Base-by-base conservation (phyloP, 1,284 basidiomycete species). In the Sphaerobolus stellatus region DNA sequence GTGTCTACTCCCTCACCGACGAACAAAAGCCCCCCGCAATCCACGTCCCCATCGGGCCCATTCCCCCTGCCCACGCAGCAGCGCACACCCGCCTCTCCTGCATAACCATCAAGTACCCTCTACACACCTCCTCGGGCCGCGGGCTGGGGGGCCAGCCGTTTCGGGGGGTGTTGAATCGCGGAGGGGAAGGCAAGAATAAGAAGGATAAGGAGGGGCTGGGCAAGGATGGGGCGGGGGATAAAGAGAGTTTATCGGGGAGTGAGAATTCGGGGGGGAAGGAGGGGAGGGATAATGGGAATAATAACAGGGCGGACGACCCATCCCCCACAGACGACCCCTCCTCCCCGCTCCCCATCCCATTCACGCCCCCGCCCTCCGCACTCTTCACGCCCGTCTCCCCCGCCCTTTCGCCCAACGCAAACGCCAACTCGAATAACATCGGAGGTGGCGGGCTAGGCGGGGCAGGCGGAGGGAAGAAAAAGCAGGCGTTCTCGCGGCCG, bases 1-100 rank as follows among this genome's bases (percentile, higher is more conserved):
- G 90, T 63, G 88, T 91, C 52, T 92, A 92, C 72, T 84, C 88
- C 20, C 79, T 90, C 65, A 88, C 84, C n/a, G 90, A 92, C 63
- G 89, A 91, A 65, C 84, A 88, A 75, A 90, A 85, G 68, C 83
- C 86, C 0, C 72, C 78, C 44, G 63, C 73, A 34, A 61, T 78
- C 44, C 76, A 79, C 51, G 71, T 76, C 27, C 68, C 79, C 54
- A 71, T 78, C 25, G 72, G 75, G 59, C 75, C 69, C 54, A 71
- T 77, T 22, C 72, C 81, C 25, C 72, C 76, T 7, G 64, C 75
- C 52, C 75, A 24, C 83, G 79, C 65, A 83, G 87, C 5, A 83
- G 46, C 44, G 13, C 28, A 40, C 31, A 28, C 89, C 48, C 78
- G 74, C 25, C 73, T 91, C 29, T 83, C 84, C 41, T 77, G 77